A percentile compares a stretch with the other conserved stretches of the same genome.
Conservation (phyloP, 2,329 filamentous ascomycete species). For the Colletotrichum sp. region DNA sequence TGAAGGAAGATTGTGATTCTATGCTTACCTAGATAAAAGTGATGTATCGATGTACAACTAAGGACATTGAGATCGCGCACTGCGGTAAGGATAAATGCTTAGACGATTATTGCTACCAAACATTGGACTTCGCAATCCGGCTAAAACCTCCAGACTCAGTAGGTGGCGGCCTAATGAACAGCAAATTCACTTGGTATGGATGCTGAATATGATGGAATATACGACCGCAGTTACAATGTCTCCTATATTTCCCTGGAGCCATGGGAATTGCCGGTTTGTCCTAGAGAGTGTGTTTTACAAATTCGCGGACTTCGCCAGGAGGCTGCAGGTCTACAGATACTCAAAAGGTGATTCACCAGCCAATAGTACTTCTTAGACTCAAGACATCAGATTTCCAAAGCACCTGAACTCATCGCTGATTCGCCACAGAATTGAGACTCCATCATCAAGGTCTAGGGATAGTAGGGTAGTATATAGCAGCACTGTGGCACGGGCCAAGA, state of each 20-base stretch:
- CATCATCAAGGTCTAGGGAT: not conserved
- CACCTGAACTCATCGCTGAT: not conserved
- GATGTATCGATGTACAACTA: not conserved
- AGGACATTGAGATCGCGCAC: not conserved
- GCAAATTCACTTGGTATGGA: not conserved
- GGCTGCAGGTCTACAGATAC: not conserved
- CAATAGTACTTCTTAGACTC: not conserved
- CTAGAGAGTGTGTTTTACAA: not conserved
- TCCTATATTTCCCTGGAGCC: not conserved
- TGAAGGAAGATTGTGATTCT: not conserved
- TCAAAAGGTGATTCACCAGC: not conserved
- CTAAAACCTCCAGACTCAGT: not conserved
- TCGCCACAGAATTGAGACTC: not conserved
- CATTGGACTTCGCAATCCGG: not conserved
- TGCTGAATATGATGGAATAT: not conserved
- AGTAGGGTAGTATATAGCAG: not conserved
- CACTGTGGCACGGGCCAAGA: not conserved
- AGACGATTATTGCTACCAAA: not conserved
- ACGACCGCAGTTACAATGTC: not conserved
- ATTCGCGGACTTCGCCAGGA: not conserved
- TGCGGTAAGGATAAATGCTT: accelerated
- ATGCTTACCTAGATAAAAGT: not conserved
- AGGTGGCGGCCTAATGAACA: not conserved
- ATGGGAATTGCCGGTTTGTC: not conserved
- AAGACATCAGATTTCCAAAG: not conserved